phyloP scores from a whole-genome alignment of 345 rosid genomes.

The Viola odorata region DNA sequence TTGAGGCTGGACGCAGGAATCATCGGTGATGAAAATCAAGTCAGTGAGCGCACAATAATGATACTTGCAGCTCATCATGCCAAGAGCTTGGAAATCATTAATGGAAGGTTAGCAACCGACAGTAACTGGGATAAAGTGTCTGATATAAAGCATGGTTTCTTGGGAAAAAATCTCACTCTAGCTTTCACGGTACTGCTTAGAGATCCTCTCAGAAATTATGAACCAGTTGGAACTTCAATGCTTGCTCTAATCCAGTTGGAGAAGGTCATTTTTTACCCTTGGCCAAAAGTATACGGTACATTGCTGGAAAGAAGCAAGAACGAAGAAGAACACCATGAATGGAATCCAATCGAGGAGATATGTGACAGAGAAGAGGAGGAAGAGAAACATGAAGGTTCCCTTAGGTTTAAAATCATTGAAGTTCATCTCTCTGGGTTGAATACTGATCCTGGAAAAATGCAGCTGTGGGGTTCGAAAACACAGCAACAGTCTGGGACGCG shows the following conservation, averaged over 20 bases:
- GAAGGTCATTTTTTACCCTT: conserved; percentile 27
- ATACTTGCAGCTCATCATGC: conserved; percentile 38
- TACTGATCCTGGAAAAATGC: conserved; percentile 29
- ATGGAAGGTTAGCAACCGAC: conserved; percentile 18
- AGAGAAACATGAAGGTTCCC: conserved; percentile 7
- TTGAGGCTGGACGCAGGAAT: conserved; percentile 42
- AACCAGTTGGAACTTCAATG: conserved; percentile 74
- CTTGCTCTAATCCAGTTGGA: conserved; percentile 60
- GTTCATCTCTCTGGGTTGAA: conserved; percentile 60
- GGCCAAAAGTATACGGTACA: conserved; percentile 14
- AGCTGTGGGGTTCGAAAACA: conserved; percentile 43
- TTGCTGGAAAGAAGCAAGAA: conserved; percentile 14
- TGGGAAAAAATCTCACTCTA: conserved; percentile 43
- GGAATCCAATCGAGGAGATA: not conserved
- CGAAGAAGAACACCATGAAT: conserved; percentile 15
- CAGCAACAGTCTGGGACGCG: conserved; percentile 54
- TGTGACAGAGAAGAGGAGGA: not conserved
- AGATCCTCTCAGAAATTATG: conserved; percentile 57
- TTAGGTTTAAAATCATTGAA: conserved; percentile 38
- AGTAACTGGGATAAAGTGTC: conserved; percentile 18
- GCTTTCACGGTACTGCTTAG: conserved; percentile 56
- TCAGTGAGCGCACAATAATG: conserved; percentile 18
- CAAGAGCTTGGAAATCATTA: conserved; percentile 23
- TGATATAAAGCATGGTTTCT: conserved; percentile 25
- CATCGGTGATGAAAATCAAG: conserved; percentile 27